Evolutionary conservation across 306 rosid species (phyloP).

Genomic region (Lagenaria siceraria): DNA sequence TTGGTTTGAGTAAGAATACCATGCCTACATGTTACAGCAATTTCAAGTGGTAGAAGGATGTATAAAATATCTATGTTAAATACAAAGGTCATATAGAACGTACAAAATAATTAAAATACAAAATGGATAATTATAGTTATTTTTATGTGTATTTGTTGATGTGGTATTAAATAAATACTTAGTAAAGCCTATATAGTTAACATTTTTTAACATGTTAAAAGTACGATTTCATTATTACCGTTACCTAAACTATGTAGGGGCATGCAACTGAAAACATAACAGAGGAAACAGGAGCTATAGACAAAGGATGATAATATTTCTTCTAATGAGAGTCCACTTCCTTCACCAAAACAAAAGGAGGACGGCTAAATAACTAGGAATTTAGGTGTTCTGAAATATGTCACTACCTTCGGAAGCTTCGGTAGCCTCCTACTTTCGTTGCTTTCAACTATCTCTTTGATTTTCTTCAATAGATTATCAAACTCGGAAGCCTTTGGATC

Average conservation of each 20-base stretch:
- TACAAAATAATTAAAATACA: background rate
- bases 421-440: slow-evolving; percentile 90
- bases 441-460: slow-evolving; percentile 78
- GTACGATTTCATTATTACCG: background rate
- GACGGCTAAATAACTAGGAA: background rate
- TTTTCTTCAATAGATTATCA: slow-evolving; percentile 34
- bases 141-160: background rate
- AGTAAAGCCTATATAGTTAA: background rate
- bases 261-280: background rate
- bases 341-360: background rate
- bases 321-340: background rate
- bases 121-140: background rate
- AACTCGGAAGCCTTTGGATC: slow-evolving; percentile 43
- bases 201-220: background rate
- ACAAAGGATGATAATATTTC: background rate
- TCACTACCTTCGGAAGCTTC: slow-evolving; percentile 85
- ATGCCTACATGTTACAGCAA: background rate
- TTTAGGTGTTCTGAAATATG: background rate
- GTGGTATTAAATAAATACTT: background rate
- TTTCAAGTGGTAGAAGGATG: background rate
- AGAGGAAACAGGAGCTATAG: background rate
- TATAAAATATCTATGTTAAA: background rate
- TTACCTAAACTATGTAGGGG: background rate
- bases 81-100: background rate
- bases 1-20: background rate